phyloP scores from a whole-genome alignment of 164 flowering plant species.

The Nymphaea thermarum region DNA sequence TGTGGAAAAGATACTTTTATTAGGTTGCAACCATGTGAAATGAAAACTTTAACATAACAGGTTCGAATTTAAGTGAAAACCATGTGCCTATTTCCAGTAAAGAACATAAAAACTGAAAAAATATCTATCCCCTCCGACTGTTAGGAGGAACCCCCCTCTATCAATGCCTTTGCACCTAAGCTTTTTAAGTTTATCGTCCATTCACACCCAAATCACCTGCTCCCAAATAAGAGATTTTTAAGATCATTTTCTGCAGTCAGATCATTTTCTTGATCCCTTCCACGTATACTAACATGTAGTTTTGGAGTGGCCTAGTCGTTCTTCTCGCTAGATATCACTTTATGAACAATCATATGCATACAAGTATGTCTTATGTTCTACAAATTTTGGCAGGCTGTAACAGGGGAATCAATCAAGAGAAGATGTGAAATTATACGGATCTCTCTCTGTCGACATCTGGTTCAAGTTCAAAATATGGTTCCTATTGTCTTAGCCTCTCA shows the following conservation, averaged over 20 bases:
- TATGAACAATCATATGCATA: neutral
- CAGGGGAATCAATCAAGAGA: slow-evolving; percentile 35
- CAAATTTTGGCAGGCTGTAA: slow-evolving; percentile 46
- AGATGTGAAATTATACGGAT: slow-evolving; percentile 43
- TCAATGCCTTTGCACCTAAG: neutral
- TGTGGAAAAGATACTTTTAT: neutral
- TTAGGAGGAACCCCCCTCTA: neutral
- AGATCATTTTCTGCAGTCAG: too few species aligned
- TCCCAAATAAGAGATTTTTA: too few species aligned
- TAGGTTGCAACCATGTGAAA: neutral
- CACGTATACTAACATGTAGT: neutral
- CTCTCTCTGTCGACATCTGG: slow-evolving; percentile 39
- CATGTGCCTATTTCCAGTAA: neutral
- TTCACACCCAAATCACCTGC: neutral
- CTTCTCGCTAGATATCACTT: neutral
- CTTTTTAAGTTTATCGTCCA: neutral
- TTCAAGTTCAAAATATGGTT: slow-evolving; percentile 54
- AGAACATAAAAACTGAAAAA: too few species aligned
- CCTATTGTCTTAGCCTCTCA: slow-evolving; percentile 46
- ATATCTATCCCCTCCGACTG: neutral
- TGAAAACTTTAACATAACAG: neutral
- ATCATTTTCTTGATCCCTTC: too few species aligned
- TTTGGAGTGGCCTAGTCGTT: neutral
- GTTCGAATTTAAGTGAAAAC: too few species aligned
- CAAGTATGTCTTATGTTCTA: neutral